These are phyloP conservation scores for Parafenestella ontariensis DNA, from an alignment of 2,329 filamentous ascomycete species.

Conservation along the genomic window DNA sequence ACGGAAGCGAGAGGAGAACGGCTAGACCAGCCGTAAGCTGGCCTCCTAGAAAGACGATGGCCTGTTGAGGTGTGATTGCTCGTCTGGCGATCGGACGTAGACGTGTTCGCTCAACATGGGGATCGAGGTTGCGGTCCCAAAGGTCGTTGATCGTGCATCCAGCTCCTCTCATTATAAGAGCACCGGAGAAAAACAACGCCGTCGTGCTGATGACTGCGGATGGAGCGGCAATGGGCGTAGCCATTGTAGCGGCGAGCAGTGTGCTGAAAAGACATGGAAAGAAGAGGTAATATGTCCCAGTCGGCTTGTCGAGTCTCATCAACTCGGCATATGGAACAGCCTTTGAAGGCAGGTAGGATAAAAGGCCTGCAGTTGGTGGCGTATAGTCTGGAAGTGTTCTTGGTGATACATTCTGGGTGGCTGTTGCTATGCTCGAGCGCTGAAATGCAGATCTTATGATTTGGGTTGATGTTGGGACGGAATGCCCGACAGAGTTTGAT, in stretches of 20 bases:
- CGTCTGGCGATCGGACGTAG: constrained; percentile 81
- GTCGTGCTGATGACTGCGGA: constrained; percentile 69
- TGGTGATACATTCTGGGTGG: constrained; percentile 15
- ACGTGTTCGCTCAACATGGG: constrained; percentile 76
- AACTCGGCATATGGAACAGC: constrained; percentile 85
- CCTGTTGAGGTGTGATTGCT: constrained; percentile 75
- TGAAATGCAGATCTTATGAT: neutral
- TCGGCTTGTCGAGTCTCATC: constrained; percentile 79
- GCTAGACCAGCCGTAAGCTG: constrained; percentile 77
- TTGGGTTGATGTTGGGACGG: neutral
- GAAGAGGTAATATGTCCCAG: constrained; percentile 84
- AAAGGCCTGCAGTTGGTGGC: constrained; percentile 73
- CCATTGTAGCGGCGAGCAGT: constrained; percentile 76
- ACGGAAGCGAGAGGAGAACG: constrained; percentile 77
- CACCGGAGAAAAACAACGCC: constrained; percentile 74
- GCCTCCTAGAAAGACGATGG: constrained; percentile 73
- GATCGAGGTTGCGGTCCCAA: constrained; percentile 87
- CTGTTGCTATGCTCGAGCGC: constrained; percentile 22
- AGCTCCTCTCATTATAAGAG: constrained; percentile 84
- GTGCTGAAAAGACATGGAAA: constrained; percentile 87
- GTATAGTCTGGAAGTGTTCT: constrained; percentile 56
- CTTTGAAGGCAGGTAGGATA: constrained; percentile 72
- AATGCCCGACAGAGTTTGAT: too few relatives aligned
- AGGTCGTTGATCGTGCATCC: constrained; percentile 91
- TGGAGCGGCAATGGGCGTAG: constrained; percentile 66